Base-by-base conservation (phyloP, 345 rosid genomes). In the Euphorbia peplus region DNA sequence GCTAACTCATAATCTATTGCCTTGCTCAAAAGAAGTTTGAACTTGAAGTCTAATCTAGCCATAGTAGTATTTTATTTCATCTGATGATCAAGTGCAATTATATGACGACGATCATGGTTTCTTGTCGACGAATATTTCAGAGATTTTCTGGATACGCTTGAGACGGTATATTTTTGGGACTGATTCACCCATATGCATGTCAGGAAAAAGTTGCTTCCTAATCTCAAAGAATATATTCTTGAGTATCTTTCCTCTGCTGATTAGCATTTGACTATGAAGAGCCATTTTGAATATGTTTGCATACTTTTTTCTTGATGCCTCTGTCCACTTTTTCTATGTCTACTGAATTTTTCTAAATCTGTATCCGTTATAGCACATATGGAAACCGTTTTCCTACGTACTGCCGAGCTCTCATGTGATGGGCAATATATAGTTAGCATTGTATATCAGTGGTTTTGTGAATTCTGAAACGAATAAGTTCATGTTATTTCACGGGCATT, bases 181-280 rank as follows among this genome's bases (percentile, higher is more conserved):
- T 8, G 2, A 21, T 19, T 26, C 28, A 21, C 0, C 28, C 6
- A 22, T 53, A 21, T 22, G 19, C 26, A n/a, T 50, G 54, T 50
- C 26, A 53, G 57, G 28, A 53, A 53, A 53, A 22, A 52, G 56
- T 52, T 52, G 57, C 57, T 21, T 52, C 54, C 57, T 21, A 22
- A 8, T 0, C 26, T 21, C 28, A 53, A 53, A 53, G 57, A 53
- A 53, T 53, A 53, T 53, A 53, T 53, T 9, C 28, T 53, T 2
- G 14, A 21, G 57, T n/a, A 53, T 53, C 28, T 53, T 53, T 53
- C 28, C 3, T 2, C 11, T 24, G 25, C 28, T 53, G 57, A 15
- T 53, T 21, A 21, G 28, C 28, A 53, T 53, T 53, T 53, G 3
- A 21, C 28, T n/a, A 2, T 50, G 28, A 10, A 8, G 26, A 53